A percentile compares a stretch with the other conserved stretches of the same genome.
Evolutionary conservation across 352 stramenopile genomes (phyloP).

Genomic region (Globisporangium lucens): DNA sequence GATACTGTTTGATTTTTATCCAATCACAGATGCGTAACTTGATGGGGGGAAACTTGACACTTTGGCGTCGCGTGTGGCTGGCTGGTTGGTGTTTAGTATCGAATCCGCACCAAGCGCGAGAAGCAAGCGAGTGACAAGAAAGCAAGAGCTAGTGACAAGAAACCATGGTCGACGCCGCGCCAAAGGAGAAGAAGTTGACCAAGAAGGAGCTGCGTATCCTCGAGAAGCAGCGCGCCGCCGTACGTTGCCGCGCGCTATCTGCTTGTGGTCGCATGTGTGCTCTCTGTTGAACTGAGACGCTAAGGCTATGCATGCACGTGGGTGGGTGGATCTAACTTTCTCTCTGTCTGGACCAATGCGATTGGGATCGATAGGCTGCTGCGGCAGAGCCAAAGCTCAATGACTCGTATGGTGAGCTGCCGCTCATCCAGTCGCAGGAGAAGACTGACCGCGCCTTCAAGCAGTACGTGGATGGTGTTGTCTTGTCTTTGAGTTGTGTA

Average conservation of each 20-base stretch:
- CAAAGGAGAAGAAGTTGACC: constrained; percentile 82
- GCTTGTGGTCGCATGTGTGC: background rate
- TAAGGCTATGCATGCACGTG: background rate
- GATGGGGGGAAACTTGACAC: background rate
- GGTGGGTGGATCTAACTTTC: constrained; percentile 5
- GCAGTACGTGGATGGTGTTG: constrained; percentile 33
- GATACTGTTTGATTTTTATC: background rate
- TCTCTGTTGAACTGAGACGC: background rate
- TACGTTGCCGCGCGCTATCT: constrained; percentile 20
- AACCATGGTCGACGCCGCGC: constrained; percentile 51
- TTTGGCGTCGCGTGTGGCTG: background rate
- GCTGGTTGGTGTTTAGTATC: constrained; percentile 11
- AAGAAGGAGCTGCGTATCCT: constrained; percentile 90
- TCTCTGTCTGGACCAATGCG: constrained; percentile 3
- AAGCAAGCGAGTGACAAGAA: background rate
- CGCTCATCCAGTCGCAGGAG: constrained; percentile 89
- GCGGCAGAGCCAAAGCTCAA: constrained; percentile 68
- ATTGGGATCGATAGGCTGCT: constrained; percentile 28
- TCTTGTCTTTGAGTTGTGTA: background rate
- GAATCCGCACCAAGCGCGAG: constrained; percentile 5
- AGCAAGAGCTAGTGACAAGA: constrained; percentile 7
- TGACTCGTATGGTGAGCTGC: constrained; percentile 85
- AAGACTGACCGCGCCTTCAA: constrained; percentile 75
- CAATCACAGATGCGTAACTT: background rate
- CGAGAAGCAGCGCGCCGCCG: constrained; percentile 78